These are phyloP conservation scores for Xerocomus potaroensis DNA, from an alignment of 768 basidiomycete genomes.

Conservation along the genomic window DNA sequence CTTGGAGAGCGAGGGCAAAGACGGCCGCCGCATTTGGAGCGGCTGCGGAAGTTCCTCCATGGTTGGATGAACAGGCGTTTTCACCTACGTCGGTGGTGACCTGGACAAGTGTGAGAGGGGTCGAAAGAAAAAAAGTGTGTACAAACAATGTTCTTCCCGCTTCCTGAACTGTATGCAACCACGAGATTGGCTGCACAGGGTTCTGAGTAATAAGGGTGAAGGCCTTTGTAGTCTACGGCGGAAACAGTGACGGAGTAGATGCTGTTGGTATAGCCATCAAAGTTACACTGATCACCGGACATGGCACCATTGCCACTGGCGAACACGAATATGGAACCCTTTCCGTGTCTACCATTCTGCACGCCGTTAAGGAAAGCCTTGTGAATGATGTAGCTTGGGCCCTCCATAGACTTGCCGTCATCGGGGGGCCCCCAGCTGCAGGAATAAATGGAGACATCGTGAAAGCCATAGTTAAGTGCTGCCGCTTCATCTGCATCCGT, in stretches of 20 bases:
- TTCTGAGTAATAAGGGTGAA: constrained; percentile 97
- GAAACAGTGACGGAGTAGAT: constrained; percentile 95
- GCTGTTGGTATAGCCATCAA: constrained; percentile 98
- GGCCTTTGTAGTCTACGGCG: constrained; percentile 88
- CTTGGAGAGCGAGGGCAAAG: constrained; percentile 84
- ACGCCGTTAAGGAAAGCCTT: constrained; percentile 95
- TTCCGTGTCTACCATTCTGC: constrained; percentile 82
- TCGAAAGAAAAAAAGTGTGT: constrained; percentile 1
- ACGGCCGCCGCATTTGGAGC: constrained; percentile 96
- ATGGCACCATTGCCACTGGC: constrained; percentile 95
- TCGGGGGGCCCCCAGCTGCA: constrained; percentile 99
- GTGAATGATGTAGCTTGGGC: constrained; percentile 82
- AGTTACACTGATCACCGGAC: constrained; percentile 95
- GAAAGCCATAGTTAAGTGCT: constrained; percentile 90
- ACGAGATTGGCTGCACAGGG: constrained; percentile 97
- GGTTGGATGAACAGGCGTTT: constrained; percentile 71
- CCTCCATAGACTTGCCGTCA: constrained; percentile 93
- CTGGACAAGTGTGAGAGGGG: constrained; percentile 39
- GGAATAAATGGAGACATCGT: constrained; percentile 85
- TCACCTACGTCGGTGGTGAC: constrained; percentile 93
- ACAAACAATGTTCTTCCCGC: constrained; percentile 88
- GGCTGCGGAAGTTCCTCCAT: constrained; percentile 97
- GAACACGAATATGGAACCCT: constrained; percentile 94
- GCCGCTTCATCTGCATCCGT: constrained; percentile 95
- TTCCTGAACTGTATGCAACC: constrained; percentile 93